phyloP scores from a whole-genome alignment of 148 eudicot genomes.

The Tetragonia tetragonoides region DNA sequence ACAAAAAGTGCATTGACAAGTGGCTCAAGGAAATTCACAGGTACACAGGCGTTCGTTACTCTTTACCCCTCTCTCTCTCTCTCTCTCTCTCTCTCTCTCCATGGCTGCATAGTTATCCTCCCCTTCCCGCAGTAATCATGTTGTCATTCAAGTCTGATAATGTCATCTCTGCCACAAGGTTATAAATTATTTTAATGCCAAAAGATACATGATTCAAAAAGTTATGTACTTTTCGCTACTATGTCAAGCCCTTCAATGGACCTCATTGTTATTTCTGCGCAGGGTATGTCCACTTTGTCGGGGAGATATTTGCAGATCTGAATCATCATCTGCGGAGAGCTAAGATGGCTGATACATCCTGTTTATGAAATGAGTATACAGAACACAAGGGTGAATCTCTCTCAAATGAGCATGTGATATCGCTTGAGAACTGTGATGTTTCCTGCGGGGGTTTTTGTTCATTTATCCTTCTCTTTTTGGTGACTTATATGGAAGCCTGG shows the following conservation, averaged over 20 bases:
- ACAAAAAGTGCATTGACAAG: slow-evolving; percentile 78
- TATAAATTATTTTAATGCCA: neutral
- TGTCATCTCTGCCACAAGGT: neutral
- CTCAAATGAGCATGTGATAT: neutral
- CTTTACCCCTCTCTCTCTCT: neutral
- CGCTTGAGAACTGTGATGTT: neutral
- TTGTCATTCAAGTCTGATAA: neutral
- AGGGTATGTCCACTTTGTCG: slow-evolving; percentile 93
- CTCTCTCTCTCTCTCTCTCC: neutral
- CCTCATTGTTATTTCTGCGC: slow-evolving; percentile 5
- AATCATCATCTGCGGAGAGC: slow-evolving; percentile 32
- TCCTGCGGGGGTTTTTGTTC: slow-evolving; percentile 14
- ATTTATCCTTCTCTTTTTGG: neutral
- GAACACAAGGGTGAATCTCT: slow-evolving; percentile 16
- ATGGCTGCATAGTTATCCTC: neutral
- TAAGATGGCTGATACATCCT: slow-evolving; percentile 19
- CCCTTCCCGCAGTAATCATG: neutral
- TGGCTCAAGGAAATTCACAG: slow-evolving; percentile 99
- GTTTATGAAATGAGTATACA: slow-evolving; percentile 18
- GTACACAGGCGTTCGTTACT: slow-evolving; percentile 25
- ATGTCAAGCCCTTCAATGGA: slow-evolving; percentile 9
- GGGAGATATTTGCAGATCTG: slow-evolving; percentile 61
- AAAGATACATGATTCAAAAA: neutral
- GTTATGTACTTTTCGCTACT: neutral
- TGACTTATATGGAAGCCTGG: neutral